Evolutionary conservation across 2,329 filamentous ascomycete species (phyloP).

Genomic region (Onygena corvina): DNA sequence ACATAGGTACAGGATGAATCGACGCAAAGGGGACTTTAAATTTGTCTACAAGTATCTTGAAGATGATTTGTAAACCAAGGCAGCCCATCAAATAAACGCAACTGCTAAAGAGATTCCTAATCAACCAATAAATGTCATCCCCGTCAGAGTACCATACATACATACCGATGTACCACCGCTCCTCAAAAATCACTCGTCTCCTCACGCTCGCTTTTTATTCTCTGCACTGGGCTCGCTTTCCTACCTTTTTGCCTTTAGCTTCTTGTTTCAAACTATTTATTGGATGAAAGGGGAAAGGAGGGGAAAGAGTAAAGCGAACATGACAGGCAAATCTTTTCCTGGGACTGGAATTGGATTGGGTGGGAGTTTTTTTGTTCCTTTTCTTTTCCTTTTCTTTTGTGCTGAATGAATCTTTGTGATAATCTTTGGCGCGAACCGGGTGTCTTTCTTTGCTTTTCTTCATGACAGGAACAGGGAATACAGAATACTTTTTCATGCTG

Average conservation of each 20-base stretch:
- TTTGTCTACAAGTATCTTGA: conserved; percentile 97
- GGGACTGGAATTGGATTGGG: conserved; percentile 2
- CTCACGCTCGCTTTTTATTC: not conserved
- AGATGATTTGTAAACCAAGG: conserved; percentile 57
- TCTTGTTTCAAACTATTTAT: conserved; percentile 5
- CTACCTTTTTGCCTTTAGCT: not conserved
- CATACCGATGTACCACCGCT: not conserved
- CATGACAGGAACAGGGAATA: not conserved
- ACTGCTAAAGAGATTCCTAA: not conserved
- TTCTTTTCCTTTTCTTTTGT: not conserved
- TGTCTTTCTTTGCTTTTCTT: not conserved
- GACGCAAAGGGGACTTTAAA: conserved; percentile 93
- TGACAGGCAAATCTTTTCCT: conserved; percentile 4
- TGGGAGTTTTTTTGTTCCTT: conserved; percentile 5
- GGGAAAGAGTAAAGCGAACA: conserved; percentile 6
- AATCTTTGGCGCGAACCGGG: not conserved
- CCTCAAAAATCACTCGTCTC: not conserved
- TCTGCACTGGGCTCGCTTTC: not conserved
- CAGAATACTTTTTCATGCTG: not conserved
- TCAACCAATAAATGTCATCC: not conserved
- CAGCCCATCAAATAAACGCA: not conserved
- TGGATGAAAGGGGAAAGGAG: conserved; percentile 5
- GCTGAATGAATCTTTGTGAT: not conserved
- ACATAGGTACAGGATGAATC: conserved; percentile 69
- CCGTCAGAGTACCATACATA: conserved; percentile 1